Evolutionary conservation across 306 rosid species (phyloP), one percentile per base, ranked within the genome.

Genomic region (Prunus mume): DNA sequence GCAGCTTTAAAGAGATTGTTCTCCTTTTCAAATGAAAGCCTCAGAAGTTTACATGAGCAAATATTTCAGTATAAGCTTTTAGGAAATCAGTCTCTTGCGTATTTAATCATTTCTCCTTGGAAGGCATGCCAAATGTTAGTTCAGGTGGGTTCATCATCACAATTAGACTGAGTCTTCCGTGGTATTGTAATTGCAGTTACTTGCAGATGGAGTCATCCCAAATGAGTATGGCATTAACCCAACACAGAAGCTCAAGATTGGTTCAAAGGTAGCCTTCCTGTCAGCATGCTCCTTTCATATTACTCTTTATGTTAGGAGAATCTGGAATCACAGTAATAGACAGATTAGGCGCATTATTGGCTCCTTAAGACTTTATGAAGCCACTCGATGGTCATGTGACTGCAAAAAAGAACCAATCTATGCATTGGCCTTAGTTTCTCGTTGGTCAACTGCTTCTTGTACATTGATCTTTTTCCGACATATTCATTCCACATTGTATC

Each of bases 121-220:
- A 3, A 56, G 27, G 72, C 27, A 46, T 77, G 51, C 67, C 52
- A 74, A 66, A 46, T 22, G n/a, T 63, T 69, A 57, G 66, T 41
- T 34, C 28, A 66, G 50, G 61, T 80, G 17, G 43, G n/a, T 71
- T 72, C 55, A 20, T 69, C 69, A 11, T 70, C 41, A 28, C 46
- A 17, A 46, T 65, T 64, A 43, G 19, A 54, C 84, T 73, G 69
- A 71, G 73, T 77, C 75, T 17, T 72, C 13, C 13, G 11, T 68
- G 50, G 41, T 73, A 41, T 57, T 62, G 56, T 80, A 65, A 72
- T 77, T 89, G 79, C 88, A 95, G 99, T 76, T 80, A 73, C 99
- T 95, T 56, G 97, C 99, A 24, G 97, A 95, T 79, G 99, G 99
- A 76, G 99, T 95, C 73, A 91, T 95, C 78, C 99, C 99, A 72